Conservation (phyloP, 768 basidiomycete species). For the Gymnopilus junonius region DNA sequence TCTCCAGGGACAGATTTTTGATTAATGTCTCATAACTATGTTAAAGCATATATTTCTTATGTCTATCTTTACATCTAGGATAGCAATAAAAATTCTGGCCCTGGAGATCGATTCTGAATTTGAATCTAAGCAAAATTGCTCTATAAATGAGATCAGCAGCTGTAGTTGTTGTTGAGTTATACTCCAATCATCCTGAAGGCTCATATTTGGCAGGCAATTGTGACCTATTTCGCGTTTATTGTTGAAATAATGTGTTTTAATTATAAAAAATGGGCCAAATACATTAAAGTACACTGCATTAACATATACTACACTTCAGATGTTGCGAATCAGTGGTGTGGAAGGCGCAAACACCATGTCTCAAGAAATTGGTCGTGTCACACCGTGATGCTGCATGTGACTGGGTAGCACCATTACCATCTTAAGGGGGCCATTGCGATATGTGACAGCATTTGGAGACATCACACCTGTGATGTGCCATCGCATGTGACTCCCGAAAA, state of each 20-base stretch:
- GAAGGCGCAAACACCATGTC: background rate
- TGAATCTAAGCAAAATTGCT: background rate
- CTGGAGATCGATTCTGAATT: background rate
- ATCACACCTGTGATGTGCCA: background rate
- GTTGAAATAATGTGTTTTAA: background rate
- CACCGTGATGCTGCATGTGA: background rate
- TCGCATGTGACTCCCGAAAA: background rate
- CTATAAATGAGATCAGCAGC: background rate
- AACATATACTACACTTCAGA: background rate
- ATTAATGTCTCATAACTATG: background rate
- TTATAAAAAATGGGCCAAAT: background rate
- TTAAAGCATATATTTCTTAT: background rate
- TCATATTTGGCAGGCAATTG: background rate
- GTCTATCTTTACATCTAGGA: background rate
- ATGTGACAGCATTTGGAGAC: background rate
- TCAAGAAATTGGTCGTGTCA: background rate
- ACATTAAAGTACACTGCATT: background rate
- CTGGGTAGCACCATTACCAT: background rate
- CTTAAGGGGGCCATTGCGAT: background rate
- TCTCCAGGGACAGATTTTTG: background rate
- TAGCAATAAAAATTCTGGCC: background rate
- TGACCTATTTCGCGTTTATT: background rate
- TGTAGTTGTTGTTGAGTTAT: background rate
- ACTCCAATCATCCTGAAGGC: background rate
- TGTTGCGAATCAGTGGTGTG: background rate